Base-by-base conservation (phyloP, 345 rosid species). In the Acer campestre region DNA sequence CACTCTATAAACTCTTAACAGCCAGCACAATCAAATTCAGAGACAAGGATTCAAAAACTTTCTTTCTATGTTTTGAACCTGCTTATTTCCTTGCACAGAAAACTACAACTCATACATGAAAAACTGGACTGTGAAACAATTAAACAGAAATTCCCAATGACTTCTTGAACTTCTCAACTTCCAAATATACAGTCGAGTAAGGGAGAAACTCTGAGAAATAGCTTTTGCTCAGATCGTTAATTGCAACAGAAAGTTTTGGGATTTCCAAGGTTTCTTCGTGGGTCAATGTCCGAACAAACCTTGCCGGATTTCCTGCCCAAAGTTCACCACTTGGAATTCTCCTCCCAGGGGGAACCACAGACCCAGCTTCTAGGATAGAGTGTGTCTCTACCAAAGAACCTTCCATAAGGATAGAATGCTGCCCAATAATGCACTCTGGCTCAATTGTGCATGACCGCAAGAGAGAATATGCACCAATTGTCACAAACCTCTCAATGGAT, bases 291-390 rank as follows among this genome's bases (percentile, higher is more conserved):
- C 99, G 83, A 35, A 94, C 92, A 79, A 90, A 94, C 86, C 89
- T 91, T 51, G 98, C 98, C 27, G 98, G 99, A 84, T 96, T 96
- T 61, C 99, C 99, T 51, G 98, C 98, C 98, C 98, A 96, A 62
- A 94, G 94, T 74, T 96, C 98, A 68, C 99, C 97, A 0, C 94
- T 88, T 58, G 98, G 99, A 70, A 96, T 92, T 86, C 97, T 88
- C 81, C 99, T 90, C 46, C 98, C 98, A 53, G 99, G 99, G 27
- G 97, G 98, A 71, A 96, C 86, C 63, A 96, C 95, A 2, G 99
- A 92, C 44, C 97, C 99, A 3, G 98, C 99, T 88, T 96, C 99
- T 6, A 96, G 86, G 67, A 96, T 96, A 25, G 99, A 86, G 70
- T 88, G 95, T 1, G 95, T 91, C 86, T 96, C 99, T 17, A 96